Percentiles rank a stretch among this genome's conserved stretches.
phyloP scores from a whole-genome alignment of 345 rosid genomes.

The Salix udensis region DNA sequence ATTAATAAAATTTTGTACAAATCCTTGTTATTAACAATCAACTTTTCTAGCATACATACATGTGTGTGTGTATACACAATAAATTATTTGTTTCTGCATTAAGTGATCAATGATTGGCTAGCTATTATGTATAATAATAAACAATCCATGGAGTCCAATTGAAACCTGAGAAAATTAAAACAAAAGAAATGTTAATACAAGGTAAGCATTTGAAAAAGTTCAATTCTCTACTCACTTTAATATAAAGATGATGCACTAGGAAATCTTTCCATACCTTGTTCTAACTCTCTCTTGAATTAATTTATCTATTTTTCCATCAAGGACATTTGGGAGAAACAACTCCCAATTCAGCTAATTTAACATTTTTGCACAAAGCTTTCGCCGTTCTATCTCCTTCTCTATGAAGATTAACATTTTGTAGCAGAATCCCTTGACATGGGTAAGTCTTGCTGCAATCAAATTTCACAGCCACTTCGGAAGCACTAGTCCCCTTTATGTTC shows the following conservation, averaged over 20 bases:
- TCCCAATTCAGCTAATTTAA: conserved; percentile 33
- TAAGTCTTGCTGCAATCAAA: conserved; percentile 57
- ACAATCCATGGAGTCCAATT: not conserved
- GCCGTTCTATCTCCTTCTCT: conserved; percentile 21
- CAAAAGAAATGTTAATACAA: not conserved
- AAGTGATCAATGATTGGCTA: not conserved
- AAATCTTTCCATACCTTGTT: not conserved
- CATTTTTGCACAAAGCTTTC: conserved; percentile 56
- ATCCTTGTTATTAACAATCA: not conserved
- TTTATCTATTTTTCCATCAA: not conserved
- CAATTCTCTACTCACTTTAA: not conserved
- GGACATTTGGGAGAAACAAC: conserved; percentile 54
- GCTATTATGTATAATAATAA: not conserved
- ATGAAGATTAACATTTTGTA: conserved; percentile 44
- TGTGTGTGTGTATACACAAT: not conserved
- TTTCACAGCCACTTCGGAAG: conserved; percentile 60
- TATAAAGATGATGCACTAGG: not conserved
- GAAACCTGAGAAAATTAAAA: not conserved
- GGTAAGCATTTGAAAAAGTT: not conserved
- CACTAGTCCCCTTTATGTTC: conserved; percentile 71
- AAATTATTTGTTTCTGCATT: not conserved
- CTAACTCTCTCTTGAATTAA: not conserved
- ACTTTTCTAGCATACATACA: not conserved
- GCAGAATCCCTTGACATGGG: conserved; percentile 61
- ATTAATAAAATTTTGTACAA: no score